Evolutionary conservation across 2,329 filamentous ascomycete genomes (phyloP), one percentile per base, ranked within the genome.

Genomic region (Paramyrothecium roridum): DNA sequence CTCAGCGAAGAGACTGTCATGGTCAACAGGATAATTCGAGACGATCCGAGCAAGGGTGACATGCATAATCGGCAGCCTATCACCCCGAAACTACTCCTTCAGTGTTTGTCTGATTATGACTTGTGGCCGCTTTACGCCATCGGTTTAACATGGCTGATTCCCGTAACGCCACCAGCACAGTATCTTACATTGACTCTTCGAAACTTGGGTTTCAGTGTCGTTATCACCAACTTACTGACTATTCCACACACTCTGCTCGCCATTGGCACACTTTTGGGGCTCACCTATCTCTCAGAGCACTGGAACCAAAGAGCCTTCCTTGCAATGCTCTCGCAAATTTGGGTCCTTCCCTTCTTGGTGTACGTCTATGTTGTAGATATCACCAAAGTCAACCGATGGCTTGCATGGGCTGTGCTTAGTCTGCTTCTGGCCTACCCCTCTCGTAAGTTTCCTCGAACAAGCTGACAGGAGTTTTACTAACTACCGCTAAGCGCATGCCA

Each of bases 41-140:
- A 87, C 51, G 83, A 85, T 54, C 82, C 82, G 0, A 75, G 73
- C 49, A 84, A 84, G 62, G 80, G 80, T 34, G 79, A 81, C 56
- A 85, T 86, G 80, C 80, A 85, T 64, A 86, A 85, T 59, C 76
- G 82, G 2, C 63, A 70, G 30, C 63, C 61, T 4, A 72, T 85
- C 19, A 79, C 77, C 0, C 70, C 73, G 1, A 71, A 67, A 17
- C 65, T 75, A 2, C 73, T 84, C 0, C 82, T 77, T 76, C 67
- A 84, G 43, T 74, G 77, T 2, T 61, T 84, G 3, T 75, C 73
- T 12, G 84, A 87, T 59, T 86, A 80, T 61, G 81, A 87, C 57
- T 70, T 86, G 52, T 86, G 63, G 65, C 81, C 81, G 0, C 64
- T 83, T 8, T 85, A 85, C 57, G 52, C 78, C 4, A 71, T 82